Base-by-base conservation (phyloP, 2,329 filamentous ascomycete species). In the Colletotrichum sp. region DNA sequence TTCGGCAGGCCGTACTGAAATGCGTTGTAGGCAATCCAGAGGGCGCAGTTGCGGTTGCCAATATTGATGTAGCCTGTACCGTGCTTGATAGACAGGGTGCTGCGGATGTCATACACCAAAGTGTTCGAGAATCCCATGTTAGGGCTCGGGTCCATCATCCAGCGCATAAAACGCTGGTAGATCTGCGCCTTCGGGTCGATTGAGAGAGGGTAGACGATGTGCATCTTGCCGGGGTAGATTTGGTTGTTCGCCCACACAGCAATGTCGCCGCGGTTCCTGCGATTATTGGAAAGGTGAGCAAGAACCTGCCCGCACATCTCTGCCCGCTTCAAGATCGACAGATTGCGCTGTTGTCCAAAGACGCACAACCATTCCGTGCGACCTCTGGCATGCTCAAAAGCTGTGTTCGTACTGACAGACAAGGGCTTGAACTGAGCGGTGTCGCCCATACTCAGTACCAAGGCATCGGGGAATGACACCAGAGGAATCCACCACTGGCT, bases 401-500 rank as follows among this genome's bases (percentile, higher is more conserved):
- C 64, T 6, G 10, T 52, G 2, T 16, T 39, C 18, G 69, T 36
- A 28, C 67, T 75, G 21, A 28, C 21, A 7, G 72, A 57, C 60
- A 65, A 12, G 26, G 72, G 68, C 16, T 34, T 71, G 49, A 71
- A 71, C 24, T 71, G 68, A 28, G 32, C 30, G n/a, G 52, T 71
- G 60, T 75, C 72, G 15, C 72, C 72, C 52, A 65, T 52, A 4
- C 18, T 71, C 6, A 75, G 24, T 3, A 75, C 49, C 18, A 49
- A 21, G 4, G 67, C 59, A 21, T 71, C 49, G 3, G 59, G 67
- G 21, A 75, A 71, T 3, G 24, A 24, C 0, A 69, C 36, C 7
- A 75, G 12, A 8, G 72, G 59, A 15, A 75, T 75, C 72, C 72
- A 75, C 59, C 57, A 75, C 12, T 66, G 66, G 28, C 59, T 34